Conservation (phyloP, 257 asterid genomes). For the Salvia hispanica region DNA sequence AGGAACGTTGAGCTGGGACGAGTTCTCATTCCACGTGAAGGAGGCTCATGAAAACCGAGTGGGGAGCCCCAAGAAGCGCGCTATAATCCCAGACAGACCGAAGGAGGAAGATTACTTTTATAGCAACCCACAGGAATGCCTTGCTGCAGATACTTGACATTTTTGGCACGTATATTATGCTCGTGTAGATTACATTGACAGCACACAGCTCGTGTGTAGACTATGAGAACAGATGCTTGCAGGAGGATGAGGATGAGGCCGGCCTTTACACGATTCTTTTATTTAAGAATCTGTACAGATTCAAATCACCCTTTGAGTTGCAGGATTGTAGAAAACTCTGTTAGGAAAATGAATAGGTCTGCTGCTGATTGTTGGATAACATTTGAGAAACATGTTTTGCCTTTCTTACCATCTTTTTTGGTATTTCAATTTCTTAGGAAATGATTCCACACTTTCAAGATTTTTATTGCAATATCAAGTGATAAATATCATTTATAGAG, state of each 20-base stretch:
- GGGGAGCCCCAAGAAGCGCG: slow-evolving; percentile 51
- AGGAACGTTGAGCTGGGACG: slow-evolving; percentile 57
- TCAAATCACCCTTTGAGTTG: slow-evolving; percentile 18
- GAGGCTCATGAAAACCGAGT: slow-evolving; percentile 49
- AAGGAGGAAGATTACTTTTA: slow-evolving; percentile 75
- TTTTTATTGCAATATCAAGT: background rate
- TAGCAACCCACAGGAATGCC: slow-evolving; percentile 73
- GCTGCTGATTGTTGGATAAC: slow-evolving; percentile 7
- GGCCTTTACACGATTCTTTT: slow-evolving; percentile 27
- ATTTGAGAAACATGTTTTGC: slow-evolving; percentile 18
- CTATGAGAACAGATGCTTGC: slow-evolving; percentile 4
- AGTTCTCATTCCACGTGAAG: slow-evolving; percentile 52
- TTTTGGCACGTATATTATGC: background rate
- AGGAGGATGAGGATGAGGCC: background rate
- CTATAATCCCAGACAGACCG: slow-evolving; percentile 45
- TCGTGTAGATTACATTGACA: background rate
- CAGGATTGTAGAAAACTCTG: slow-evolving; percentile 23
- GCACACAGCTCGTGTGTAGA: slow-evolving; percentile 30
- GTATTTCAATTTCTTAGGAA: background rate
- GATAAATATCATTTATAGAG: background rate
- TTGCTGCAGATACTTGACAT: slow-evolving; percentile 35
- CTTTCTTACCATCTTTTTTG: background rate
- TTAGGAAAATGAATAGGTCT: slow-evolving; percentile 16
- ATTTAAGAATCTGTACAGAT: slow-evolving; percentile 32
- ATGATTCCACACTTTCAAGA: background rate